Evolutionary conservation across 2,329 filamentous ascomycete genomes (phyloP).

Genomic region (Tolypocladium ovalisporum): DNA sequence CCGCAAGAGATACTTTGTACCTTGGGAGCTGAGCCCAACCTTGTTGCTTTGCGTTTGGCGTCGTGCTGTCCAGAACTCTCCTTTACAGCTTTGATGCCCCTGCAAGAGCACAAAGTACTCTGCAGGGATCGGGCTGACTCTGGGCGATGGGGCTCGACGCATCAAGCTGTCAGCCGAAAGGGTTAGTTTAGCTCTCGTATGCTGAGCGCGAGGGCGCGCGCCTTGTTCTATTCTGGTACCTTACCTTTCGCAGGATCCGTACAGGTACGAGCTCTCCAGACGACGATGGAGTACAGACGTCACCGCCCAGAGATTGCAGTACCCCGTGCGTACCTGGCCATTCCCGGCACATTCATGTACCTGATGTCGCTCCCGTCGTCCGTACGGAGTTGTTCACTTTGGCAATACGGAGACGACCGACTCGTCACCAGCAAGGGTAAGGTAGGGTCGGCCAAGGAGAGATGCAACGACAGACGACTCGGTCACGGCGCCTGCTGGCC

Average conservation of each 20-base stretch:
- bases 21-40: no score
- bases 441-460: neutral
- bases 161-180: neutral
- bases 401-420: neutral
- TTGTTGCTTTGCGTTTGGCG: no score
- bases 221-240: neutral
- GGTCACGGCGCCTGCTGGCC: no score
- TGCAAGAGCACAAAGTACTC: neutral
- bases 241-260: no score
- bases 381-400: neutral
- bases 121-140: neutral
- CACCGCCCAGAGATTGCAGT: conserved; percentile 1
- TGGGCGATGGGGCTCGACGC: neutral
- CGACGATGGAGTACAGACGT: neutral
- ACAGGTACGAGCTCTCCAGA: no score
- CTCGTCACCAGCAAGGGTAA: neutral
- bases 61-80: no score
- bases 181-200: neutral
- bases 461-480: no score
- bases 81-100: neutral
- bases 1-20: neutral
- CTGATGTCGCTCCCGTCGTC: neutral
- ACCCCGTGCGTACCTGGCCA: neutral
- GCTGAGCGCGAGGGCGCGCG: neutral
- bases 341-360: neutral